Evolutionary conservation across 352 stramenopile genomes (phyloP).

Genomic region (Phytophthora boehmeriae): DNA sequence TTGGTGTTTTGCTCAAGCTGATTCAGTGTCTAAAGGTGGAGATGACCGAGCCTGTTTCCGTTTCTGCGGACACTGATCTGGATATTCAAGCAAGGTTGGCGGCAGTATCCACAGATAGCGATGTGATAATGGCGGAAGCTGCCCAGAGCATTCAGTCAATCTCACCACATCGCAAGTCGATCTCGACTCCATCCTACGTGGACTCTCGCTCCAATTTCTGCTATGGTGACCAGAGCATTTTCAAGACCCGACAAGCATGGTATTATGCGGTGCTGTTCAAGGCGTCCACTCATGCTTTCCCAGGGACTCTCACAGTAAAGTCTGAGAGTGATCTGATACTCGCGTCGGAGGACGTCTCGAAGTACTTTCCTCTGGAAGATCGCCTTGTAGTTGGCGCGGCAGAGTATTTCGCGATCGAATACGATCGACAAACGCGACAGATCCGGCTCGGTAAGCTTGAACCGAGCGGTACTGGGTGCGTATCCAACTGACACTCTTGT

Average conservation of each 20-base stretch:
- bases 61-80: constrained; percentile 1
- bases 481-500: neutral
- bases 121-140: constrained; percentile 18
- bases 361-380: constrained; percentile 68
- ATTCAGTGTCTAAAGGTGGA: constrained; percentile 53
- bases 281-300: constrained; percentile 52
- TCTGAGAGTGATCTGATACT: constrained; percentile 39
- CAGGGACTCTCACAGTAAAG: constrained; percentile 52
- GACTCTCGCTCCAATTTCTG: constrained; percentile 14
- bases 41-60: constrained; percentile 18
- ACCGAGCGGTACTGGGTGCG: too few species aligned
- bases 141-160: neutral
- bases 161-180: constrained; percentile 20
- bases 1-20: constrained; percentile 58
- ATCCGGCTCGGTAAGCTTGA: constrained; percentile 50
- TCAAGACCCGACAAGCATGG: constrained; percentile 55
- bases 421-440: constrained; percentile 41
- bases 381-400: constrained; percentile 57
- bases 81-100: neutral
- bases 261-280: constrained; percentile 82
- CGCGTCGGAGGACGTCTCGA: constrained; percentile 52
- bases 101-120: neutral
- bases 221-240: constrained; percentile 38
- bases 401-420: constrained; percentile 58
- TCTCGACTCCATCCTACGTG: constrained; percentile 15